Conservation (phyloP, 1,284 basidiomycete species). For the Trametes pubescens region DNA sequence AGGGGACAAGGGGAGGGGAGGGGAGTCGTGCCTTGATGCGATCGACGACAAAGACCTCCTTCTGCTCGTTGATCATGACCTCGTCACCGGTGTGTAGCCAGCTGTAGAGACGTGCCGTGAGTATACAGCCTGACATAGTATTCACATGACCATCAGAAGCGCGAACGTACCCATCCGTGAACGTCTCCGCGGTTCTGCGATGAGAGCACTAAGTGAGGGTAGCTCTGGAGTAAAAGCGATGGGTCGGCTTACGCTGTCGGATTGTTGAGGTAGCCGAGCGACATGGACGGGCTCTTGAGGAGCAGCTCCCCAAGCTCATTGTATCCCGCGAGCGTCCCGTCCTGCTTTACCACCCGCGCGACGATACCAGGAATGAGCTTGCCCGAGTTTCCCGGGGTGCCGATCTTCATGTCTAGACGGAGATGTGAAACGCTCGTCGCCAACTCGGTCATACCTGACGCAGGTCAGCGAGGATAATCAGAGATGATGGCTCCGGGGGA, state of each 20-base stretch:
- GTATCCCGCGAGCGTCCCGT: slow-evolving; percentile 49
- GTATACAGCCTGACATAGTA: not conserved
- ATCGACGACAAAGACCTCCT: slow-evolving; percentile 53
- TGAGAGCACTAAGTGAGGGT: slow-evolving; percentile 3
- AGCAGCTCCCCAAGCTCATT: slow-evolving; percentile 53
- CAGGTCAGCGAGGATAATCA: not conserved
- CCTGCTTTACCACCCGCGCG: slow-evolving; percentile 49
- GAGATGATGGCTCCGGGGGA: not conserved
- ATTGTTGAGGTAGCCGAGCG: slow-evolving; percentile 53
- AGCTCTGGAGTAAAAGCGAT: slow-evolving; percentile 22
- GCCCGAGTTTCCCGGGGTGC: slow-evolving; percentile 48
- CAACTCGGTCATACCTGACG: slow-evolving; percentile 54
- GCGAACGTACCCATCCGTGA: slow-evolving; percentile 41
- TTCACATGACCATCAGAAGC: too few relatives aligned
- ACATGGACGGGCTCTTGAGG: slow-evolving; percentile 50
- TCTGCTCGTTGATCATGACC: slow-evolving; percentile 48
- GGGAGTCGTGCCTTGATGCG: slow-evolving; percentile 48
- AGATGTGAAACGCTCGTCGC: slow-evolving; percentile 53
- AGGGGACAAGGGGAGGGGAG: not conserved
- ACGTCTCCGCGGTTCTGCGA: slow-evolving; percentile 39
- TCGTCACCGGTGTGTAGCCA: slow-evolving; percentile 57
- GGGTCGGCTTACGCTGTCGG: slow-evolving; percentile 52
- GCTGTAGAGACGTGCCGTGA: slow-evolving; percentile 13
- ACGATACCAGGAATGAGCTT: slow-evolving; percentile 47
- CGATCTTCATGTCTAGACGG: slow-evolving; percentile 35